Percentiles rank a stretch among this genome's conserved stretches.
Evolutionary conservation across 306 rosid genomes (phyloP).

Genomic region (Quercus suber): DNA sequence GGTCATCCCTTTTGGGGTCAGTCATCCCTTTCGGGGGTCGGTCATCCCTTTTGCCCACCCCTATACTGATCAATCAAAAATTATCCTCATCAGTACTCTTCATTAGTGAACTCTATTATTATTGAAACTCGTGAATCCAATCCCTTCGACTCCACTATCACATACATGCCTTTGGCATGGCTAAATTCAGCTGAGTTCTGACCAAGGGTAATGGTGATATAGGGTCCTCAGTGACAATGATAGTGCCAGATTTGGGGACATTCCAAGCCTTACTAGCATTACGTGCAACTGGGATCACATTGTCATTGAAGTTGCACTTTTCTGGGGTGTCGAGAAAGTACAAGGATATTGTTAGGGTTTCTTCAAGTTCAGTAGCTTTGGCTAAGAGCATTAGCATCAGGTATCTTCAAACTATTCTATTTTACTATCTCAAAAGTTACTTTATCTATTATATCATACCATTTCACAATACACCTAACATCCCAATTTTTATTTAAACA

Average conservation of each 20-base stretch:
- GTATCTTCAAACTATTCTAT: too few species aligned
- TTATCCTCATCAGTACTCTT: background rate
- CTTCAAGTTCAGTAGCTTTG: background rate
- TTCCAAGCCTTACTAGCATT: constrained; percentile 12
- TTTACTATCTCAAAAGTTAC: too few species aligned
- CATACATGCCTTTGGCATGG: constrained; percentile 7
- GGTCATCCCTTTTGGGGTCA: too few species aligned
- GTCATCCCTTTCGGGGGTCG: too few species aligned
- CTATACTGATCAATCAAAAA: too few species aligned
- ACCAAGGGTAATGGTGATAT: constrained; percentile 4
- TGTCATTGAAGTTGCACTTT: background rate
- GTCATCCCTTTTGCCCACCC: too few species aligned
- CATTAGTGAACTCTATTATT: constrained; percentile 24
- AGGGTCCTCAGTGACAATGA: constrained; percentile 4
- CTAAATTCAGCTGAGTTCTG: background rate
- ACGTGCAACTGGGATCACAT: constrained; percentile 9
- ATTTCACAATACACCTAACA: too few species aligned
- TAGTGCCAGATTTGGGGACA: constrained; percentile 7
- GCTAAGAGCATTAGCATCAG: background rate
- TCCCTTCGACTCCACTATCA: constrained; percentile 8
- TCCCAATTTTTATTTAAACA: too few species aligned
- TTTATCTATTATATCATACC: too few species aligned
- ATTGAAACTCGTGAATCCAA: background rate
- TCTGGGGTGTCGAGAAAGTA: constrained; percentile 4
- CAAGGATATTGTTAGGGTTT: constrained; percentile 7